Evolutionary conservation across 495 filamentous ascomycete species (phyloP), one percentile per base, ranked within the genome.

Genomic region (Neurospora sp.): DNA sequence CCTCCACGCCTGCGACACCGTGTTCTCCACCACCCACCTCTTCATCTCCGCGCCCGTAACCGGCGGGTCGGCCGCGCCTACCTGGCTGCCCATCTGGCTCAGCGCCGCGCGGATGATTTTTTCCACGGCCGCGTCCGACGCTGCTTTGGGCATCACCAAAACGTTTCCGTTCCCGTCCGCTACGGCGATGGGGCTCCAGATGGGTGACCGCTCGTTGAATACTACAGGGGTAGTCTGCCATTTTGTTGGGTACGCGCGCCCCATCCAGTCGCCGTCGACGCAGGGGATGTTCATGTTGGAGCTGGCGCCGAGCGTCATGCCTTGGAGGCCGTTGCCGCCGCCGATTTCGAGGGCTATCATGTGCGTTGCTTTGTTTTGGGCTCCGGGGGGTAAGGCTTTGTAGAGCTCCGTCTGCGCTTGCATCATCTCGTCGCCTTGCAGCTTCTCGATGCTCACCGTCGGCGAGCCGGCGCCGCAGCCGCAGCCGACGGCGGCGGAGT

Each of bases 261-360:
- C 87, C 84, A 89, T 88, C 84, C 85, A 88, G 74, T 88, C 87
- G 39, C 84, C 86, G 70, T 88, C 87, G 0, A 89, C 84, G 16
- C 82, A 83, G 1, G 87, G 87, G 1, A 87, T 39, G 70, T 88
- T 76, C 79, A 88, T 83, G 69, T 85, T 85, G 4, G 78, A 77
- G 40, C 82, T 84, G 0, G 84, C 83, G 3, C 83, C 87, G 10
- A 88, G 81, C 8, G 88, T 84, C 78, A 89, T 79, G 27, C 85
- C 85, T 76, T 88, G 85, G 20, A 89, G 80, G 5, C 86, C 86
- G 72, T 89, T 89, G 5, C 82, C 80, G 70, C 87, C 87, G 42
- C 87, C 87, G 41, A 89, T 89, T 71, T 89, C 87, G 35, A 88
- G 79, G 8, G 84, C 76, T 41, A 87, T 84, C 20, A 86, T 82